Percentiles rank a stretch among this genome's conserved stretches.
Conservation (phyloP, 2,329 filamentous ascomycete species). For the Alternaria viburni region DNA sequence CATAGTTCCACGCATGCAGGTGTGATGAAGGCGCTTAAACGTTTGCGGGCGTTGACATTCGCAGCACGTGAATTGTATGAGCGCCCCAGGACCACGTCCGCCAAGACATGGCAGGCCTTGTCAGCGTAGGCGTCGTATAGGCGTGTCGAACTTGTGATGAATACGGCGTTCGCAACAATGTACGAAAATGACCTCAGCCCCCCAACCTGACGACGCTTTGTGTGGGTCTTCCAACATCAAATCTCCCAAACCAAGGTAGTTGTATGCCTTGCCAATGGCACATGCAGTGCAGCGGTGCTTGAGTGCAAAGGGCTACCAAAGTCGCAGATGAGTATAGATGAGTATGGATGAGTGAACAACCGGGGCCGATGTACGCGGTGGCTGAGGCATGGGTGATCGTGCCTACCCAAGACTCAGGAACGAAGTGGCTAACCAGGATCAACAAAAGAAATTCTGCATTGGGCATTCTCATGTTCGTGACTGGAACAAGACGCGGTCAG, state of each 20-base stretch:
- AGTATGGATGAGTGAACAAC: conserved; percentile 16
- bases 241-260: conserved; percentile 7
- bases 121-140: conserved; percentile 19
- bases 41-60: conserved; percentile 27
- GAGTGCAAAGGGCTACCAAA: neutral
- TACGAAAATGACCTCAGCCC: conserved; percentile 38
- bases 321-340: neutral
- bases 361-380: neutral
- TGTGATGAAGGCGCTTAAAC: conserved; percentile 3
- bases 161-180: conserved; percentile 34
- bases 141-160: conserved; percentile 4
- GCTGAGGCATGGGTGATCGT: conserved; percentile 8
- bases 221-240: conserved; percentile 11
- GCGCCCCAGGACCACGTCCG: neutral
- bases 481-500: conserved; percentile 20
- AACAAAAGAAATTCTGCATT: neutral
- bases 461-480: conserved; percentile 6
- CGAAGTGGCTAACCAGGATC: neutral
- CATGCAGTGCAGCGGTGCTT: neutral
- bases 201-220: conserved; percentile 36
- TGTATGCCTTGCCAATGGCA: conserved; percentile 10
- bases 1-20: conserved; percentile 2
- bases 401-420: conserved; percentile 1
- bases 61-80: conserved; percentile 24
- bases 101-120: conserved; percentile 1